These are phyloP conservation scores for Musa itinerans DNA, from an alignment of 176 grass and related monocot genomes.

Conservation along the genomic window DNA sequence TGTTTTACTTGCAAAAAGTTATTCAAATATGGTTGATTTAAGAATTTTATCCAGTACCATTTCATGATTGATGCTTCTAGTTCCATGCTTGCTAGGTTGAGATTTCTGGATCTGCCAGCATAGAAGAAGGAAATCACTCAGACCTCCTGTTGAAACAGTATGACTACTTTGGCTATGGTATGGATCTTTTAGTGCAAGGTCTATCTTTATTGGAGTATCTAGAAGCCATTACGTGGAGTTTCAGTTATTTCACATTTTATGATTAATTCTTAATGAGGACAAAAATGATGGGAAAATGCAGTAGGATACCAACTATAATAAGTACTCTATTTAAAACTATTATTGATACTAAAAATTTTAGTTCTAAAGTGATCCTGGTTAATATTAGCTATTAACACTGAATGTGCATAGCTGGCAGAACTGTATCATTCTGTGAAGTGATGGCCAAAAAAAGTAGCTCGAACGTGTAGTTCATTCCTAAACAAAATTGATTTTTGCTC, in stretches of 20 bases:
- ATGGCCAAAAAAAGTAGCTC: no score
- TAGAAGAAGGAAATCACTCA: slow-evolving; percentile 51
- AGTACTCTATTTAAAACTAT: no score
- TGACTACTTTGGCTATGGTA: slow-evolving; percentile 93
- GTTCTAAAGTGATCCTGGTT: no score
- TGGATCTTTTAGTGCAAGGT: slow-evolving; percentile 5
- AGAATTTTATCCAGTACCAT: neutral
- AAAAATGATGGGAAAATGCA: no score
- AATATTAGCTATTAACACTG: no score
- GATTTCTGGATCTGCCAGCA: slow-evolving; percentile 50
- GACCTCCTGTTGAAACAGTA: slow-evolving; percentile 60
- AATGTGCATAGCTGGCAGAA: no score
- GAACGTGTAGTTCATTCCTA: no score
- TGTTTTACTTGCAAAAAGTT: neutral
- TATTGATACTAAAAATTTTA: no score
- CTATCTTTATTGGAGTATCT: neutral
- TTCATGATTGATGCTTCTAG: neutral
- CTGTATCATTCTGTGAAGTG: no score
- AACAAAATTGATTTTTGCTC: no score
- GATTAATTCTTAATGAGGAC: neutral
- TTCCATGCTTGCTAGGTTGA: slow-evolving; percentile 55
- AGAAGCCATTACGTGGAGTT: neutral
- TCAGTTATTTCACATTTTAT: neutral
- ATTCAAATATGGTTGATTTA: neutral
- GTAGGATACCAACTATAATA: no score